phyloP scores from a whole-genome alignment of 176 grass and related monocot species.

The Aegilops umbellulata region DNA sequence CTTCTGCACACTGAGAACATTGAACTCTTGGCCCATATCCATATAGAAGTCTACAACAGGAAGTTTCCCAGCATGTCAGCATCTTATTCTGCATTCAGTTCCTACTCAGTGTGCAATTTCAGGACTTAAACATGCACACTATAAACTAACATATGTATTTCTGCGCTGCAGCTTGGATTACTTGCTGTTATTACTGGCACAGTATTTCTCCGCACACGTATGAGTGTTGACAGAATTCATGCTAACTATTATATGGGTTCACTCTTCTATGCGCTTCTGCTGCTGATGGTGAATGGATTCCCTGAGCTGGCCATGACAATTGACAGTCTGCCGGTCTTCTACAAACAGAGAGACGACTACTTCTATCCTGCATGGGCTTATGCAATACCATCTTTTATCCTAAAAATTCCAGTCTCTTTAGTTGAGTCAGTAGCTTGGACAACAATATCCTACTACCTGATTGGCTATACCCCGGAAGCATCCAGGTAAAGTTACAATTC shows the following conservation, averaged over 20 bases:
- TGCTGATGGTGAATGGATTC: conserved; percentile 74
- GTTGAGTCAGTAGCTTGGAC: conserved; percentile 68
- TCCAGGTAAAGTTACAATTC: conserved; percentile 49
- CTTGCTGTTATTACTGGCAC: conserved; percentile 61
- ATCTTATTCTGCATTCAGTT: not conserved
- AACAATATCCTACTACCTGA: conserved; percentile 76
- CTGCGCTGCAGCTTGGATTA: conserved; percentile 50
- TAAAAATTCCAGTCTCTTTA: conserved; percentile 79
- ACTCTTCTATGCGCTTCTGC: conserved; percentile 60
- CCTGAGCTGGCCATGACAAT: conserved; percentile 73
- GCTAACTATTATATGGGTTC: conserved; percentile 81
- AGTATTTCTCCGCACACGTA: conserved; percentile 56
- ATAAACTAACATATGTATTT: conserved; percentile 1
- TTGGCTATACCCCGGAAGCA: conserved; percentile 73
- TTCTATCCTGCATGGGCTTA: conserved; percentile 94
- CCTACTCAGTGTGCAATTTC: not conserved
- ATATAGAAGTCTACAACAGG: not conserved
- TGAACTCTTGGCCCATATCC: not conserved
- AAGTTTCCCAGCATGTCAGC: not conserved
- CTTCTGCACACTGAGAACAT: not conserved
- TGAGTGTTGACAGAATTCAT: conserved; percentile 50
- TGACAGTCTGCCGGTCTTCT: conserved; percentile 68
- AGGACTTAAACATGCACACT: not conserved
- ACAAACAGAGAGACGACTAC: conserved; percentile 72
- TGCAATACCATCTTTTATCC: conserved; percentile 60